Evolutionary conservation across 352 stramenopile species (phyloP), one percentile per base, ranked within the genome.

Genomic region (Phytophthora melonis): DNA sequence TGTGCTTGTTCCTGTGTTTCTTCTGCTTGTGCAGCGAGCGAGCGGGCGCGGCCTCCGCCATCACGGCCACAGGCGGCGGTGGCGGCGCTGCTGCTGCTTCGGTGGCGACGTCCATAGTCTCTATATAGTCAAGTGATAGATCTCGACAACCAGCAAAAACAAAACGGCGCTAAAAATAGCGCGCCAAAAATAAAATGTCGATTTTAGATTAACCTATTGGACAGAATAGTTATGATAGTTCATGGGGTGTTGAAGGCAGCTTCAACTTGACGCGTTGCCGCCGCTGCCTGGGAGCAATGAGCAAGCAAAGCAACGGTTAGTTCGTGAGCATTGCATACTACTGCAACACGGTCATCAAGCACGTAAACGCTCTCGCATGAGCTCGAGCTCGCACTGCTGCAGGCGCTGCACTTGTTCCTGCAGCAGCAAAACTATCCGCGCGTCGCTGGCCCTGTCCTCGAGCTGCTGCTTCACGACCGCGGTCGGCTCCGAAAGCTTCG

Each of bases 381-480:
- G 57, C 57, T 72, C 49, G 55, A 55, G 47, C 16, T 72, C 56
- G 11, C 47, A 57, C n/a, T 66, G 65, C 57, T 72, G 65, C 11
- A 72, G 65, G 2, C 65, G 45, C 49, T 61, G 65, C 25, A 72
- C 65, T 18, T 72, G 65, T n/a, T 72, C 65, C 36, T 72, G 56
- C 18, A 72, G 39, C 8, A 72, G 34, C 47, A 57, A 11, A 14
- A 72, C 65, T 34, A 72, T 54, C 18, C 56, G 13, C 13, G 57
- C 41, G 34, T 66, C 47, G 3, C 47, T 60, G 21, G 53, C 53
- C 34, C 58, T 21, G 25, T 36, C 45, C 13, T 57, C n/a, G 11
- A 65, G 27, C 21, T 70, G 30, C 45, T 59, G 64, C 5, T 36
- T 52, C 55, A 70, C 30, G 3, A 11, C 25, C 9, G 45, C 14